A percentile compares a stretch with the other conserved stretches of the same genome.
Evolutionary conservation across 768 basidiomycete genomes (phyloP).

Genomic region (Sarcodon aspratus): DNA sequence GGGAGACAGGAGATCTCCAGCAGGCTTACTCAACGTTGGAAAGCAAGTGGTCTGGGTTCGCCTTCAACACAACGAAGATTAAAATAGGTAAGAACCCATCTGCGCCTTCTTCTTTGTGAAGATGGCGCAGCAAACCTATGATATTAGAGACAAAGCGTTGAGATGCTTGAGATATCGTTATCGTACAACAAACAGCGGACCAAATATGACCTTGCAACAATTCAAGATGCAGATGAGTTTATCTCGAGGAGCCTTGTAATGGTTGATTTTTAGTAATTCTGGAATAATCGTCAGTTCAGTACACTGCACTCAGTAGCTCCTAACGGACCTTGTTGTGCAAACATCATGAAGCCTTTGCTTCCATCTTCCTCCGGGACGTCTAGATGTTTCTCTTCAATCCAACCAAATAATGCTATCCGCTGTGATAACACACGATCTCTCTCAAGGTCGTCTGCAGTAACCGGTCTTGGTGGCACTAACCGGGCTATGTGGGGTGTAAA

Average conservation of each 20-base stretch:
- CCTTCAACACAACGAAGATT: slow-evolving; percentile 86
- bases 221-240: slow-evolving; percentile 97
- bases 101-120: slow-evolving; percentile 76
- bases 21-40: slow-evolving; percentile 85
- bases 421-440: slow-evolving; percentile 85
- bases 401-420: slow-evolving; percentile 81
- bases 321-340: slow-evolving; percentile 71
- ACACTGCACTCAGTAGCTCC: background rate
- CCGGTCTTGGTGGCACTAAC: slow-evolving; percentile 54
- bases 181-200: slow-evolving; percentile 31
- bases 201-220: slow-evolving; percentile 98
- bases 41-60: slow-evolving; percentile 88
- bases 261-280: slow-evolving; percentile 95
- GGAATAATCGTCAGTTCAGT: background rate
- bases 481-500: slow-evolving; percentile 80
- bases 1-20: background rate
- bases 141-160: background rate
- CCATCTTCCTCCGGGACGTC: slow-evolving; percentile 77
- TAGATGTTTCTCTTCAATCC: slow-evolving; percentile 83
- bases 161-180: too few species aligned
- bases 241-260: slow-evolving; percentile 97
- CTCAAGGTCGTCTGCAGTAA: slow-evolving; percentile 95
- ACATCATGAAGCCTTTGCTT: slow-evolving; percentile 74
- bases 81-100: slow-evolving; percentile 93
- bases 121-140: slow-evolving; percentile 80